phyloP scores from a whole-genome alignment of 2,329 filamentous ascomycete species.

The Cercospora zeae-maydis region DNA sequence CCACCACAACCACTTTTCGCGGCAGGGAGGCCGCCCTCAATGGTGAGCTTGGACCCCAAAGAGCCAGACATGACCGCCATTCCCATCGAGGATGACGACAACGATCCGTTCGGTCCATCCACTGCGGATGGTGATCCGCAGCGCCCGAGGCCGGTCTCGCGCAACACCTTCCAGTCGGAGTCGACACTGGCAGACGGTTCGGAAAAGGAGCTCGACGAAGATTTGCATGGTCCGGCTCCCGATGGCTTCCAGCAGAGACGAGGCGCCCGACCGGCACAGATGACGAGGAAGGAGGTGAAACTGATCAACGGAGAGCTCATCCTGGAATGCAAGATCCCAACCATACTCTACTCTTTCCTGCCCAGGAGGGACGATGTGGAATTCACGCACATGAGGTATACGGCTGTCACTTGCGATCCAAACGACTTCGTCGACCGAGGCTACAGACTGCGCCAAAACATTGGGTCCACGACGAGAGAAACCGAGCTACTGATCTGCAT shows the following conservation, averaged over 20 bases:
- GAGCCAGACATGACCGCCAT: constrained; percentile 65
- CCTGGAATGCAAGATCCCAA: constrained; percentile 97
- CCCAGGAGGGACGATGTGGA: constrained; percentile 89
- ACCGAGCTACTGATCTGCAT: constrained; percentile 95
- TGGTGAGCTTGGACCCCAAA: constrained; percentile 36
- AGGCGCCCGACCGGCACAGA: constrained; percentile 80
- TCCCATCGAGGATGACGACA: constrained; percentile 55
- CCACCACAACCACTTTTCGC: constrained; percentile 86
- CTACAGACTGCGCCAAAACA: constrained; percentile 89
- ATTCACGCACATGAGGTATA: constrained; percentile 98
- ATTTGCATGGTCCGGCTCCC: constrained; percentile 76
- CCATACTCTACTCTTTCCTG: constrained; percentile 94
- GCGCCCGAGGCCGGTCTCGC: constrained; percentile 58
- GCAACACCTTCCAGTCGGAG: constrained; percentile 60
- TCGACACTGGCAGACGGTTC: constrained; percentile 61
- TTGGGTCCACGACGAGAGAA: constrained; percentile 77
- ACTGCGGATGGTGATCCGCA: constrained; percentile 52
- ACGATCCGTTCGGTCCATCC: constrained; percentile 63
- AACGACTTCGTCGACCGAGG: constrained; percentile 86
- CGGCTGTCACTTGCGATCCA: constrained; percentile 94
- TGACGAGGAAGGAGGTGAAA: constrained; percentile 88
- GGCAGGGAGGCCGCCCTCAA: constrained; percentile 46
- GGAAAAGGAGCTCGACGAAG: constrained; percentile 51
- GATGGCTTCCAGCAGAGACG: constrained; percentile 81
- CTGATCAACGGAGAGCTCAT: constrained; percentile 97